Percentiles rank a stretch among this genome's conserved stretches.
phyloP scores from a whole-genome alignment of 2,329 filamentous ascomycete species.

The Corynespora cassiicola region DNA sequence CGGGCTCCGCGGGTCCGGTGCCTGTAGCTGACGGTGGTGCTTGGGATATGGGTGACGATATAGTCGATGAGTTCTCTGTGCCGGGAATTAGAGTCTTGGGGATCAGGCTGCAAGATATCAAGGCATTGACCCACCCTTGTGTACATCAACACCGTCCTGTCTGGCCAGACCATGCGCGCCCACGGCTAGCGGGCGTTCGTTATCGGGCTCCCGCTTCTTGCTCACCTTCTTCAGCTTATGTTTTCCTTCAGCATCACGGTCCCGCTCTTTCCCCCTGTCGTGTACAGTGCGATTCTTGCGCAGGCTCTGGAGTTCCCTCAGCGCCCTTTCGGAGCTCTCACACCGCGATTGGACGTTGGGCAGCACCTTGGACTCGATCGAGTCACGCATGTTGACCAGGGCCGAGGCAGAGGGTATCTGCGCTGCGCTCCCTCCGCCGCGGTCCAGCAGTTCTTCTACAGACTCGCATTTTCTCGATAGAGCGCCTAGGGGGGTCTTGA shows the following conservation, averaged over 20 bases:
- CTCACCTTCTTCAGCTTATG: constrained; percentile 65
- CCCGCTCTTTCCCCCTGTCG: constrained; percentile 56
- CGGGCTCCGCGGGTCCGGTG: constrained; percentile 68
- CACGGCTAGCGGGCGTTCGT: constrained; percentile 65
- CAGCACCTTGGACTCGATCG: constrained; percentile 65
- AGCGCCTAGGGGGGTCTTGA: constrained; percentile 65
- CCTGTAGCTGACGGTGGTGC: constrained; percentile 53
- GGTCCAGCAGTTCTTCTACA: constrained; percentile 74
- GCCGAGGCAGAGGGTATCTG: constrained; percentile 64
- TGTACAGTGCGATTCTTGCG: constrained; percentile 67
- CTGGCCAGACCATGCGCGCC: constrained; percentile 69
- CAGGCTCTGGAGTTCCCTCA: constrained; percentile 72
- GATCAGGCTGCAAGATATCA: background rate
- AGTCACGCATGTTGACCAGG: constrained; percentile 69
- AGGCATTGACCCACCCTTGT: constrained; percentile 59
- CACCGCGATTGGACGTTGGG: constrained; percentile 59
- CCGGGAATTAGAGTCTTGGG: constrained; percentile 13
- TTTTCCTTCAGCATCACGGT: constrained; percentile 57
- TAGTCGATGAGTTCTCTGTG: constrained; percentile 45
- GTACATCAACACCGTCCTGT: constrained; percentile 68
- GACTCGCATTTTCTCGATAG: constrained; percentile 63
- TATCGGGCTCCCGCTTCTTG: constrained; percentile 77
- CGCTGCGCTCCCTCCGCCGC: constrained; percentile 60
- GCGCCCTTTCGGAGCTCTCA: constrained; percentile 73
- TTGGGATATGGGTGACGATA: constrained; percentile 49